Base-by-base conservation (phyloP, 2,329 filamentous ascomycete genomes). In the Fusarium brevicatenulatum region DNA sequence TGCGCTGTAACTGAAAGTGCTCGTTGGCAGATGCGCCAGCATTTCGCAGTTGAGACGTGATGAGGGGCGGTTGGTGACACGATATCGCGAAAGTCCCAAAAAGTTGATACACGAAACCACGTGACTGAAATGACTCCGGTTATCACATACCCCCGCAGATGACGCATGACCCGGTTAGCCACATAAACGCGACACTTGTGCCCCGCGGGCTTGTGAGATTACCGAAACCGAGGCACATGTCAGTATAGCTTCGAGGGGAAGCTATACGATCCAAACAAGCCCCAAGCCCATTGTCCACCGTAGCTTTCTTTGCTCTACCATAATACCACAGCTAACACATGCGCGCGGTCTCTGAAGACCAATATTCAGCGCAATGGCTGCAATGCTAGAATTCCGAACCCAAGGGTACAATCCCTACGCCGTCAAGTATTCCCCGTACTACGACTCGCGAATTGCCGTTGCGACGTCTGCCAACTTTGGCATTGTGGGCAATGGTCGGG, bases 391-490 rank as follows among this genome's bases (percentile, higher is more conserved):
- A 84, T 98, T 93, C 85, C 92, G 93, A 73, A 98, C 96, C 28
- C 89, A 94, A 80, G 96, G 96, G 78, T 98, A 91, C 88, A 97
- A 98, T 83, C 95, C 95, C 78, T 98, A 97, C 84, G 94, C 93
- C 76, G 95, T 98, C 83, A 97, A 98, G 84, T 99, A 98, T 87
- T 98, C 95, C 63, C 96, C 96, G 11, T 99, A 98, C 86, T 97
- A 97, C 85, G 96, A 98, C 85, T 96, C 93, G 74, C 91, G 95
- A 72, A 91, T 99, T 73, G 95, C 95, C 64, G 95, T 98, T 77
- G 93, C 94, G 36, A 89, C 93, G 3, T 93, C 95, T n/a, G 91
- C 95, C 72, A 98, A 99, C 86, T 99, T 96, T 84, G 96, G 96
- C 43, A 93, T 99, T 43, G 95, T 99, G 40, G 96, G 96, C 53